phyloP scores from a whole-genome alignment of 108 stramenopile species.

The Schizochytrium sp. region DNA sequence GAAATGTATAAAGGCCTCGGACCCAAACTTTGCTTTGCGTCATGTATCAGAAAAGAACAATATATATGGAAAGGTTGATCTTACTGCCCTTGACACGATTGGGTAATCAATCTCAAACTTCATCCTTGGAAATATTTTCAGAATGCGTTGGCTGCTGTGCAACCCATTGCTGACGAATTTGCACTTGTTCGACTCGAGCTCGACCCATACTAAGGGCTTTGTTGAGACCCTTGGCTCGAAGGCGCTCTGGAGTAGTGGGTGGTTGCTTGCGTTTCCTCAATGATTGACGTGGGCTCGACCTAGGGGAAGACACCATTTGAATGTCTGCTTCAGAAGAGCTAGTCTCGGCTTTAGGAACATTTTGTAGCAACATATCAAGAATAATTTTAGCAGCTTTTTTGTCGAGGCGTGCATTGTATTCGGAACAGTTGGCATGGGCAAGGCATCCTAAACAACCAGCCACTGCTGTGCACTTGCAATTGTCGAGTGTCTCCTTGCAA shows the following conservation, averaged over 20 bases:
- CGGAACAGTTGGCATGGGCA: constrained; percentile 5
- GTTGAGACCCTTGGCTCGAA: background rate
- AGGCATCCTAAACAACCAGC: constrained; percentile 63
- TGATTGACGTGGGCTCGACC: background rate
- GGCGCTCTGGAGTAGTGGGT: constrained; percentile 16
- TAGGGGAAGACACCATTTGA: background rate
- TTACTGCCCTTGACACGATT: too few relatives aligned
- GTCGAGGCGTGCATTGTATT: constrained; percentile 64
- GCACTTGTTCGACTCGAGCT: constrained; percentile 28
- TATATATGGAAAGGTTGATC: too few relatives aligned
- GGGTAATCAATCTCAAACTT: too few relatives aligned
- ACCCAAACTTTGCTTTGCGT: too few relatives aligned
- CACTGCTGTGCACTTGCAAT: constrained; percentile 19
- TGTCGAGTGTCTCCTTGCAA: background rate
- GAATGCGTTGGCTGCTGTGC: constrained; percentile 16
- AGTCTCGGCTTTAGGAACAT: background rate
- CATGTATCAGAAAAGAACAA: too few relatives aligned
- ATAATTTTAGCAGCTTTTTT: constrained; percentile 61
- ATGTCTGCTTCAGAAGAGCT: background rate
- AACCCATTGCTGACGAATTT: background rate
- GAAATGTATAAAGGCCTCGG: too few relatives aligned
- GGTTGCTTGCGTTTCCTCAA: background rate
- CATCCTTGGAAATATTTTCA: background rate
- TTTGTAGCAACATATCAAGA: constrained; percentile 17
- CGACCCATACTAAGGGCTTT: constrained; percentile 53